Conservation (phyloP, 2,329 filamentous ascomycete species). For the Aspergillus pseudoglaucus region DNA sequence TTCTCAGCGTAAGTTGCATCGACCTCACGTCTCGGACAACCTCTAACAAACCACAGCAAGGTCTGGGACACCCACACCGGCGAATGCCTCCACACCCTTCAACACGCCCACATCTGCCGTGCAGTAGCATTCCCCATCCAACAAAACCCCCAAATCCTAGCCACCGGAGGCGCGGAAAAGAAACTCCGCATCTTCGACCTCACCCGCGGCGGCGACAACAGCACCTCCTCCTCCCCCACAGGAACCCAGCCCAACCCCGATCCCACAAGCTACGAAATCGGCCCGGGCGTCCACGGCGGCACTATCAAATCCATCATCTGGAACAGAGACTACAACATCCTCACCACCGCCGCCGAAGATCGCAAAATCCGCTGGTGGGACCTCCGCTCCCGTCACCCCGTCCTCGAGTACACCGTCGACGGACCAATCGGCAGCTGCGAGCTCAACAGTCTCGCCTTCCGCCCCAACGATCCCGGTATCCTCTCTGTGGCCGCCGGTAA, state of each 20-base stretch:
- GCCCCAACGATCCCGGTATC: constrained; percentile 60
- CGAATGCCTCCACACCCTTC: constrained; percentile 76
- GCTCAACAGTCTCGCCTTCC: constrained; percentile 62
- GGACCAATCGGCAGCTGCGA: constrained; percentile 89
- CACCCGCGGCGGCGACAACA: constrained; percentile 47
- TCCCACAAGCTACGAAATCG: constrained; percentile 76
- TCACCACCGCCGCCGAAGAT: constrained; percentile 86
- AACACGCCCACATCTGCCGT: constrained; percentile 92
- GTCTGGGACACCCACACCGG: constrained; percentile 97
- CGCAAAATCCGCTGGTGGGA: constrained; percentile 95
- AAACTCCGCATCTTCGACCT: constrained; percentile 92
- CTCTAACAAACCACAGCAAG: constrained; percentile 52
- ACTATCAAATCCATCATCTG: constrained; percentile 96
- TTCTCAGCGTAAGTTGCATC: constrained; percentile 70
- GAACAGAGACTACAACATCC: constrained; percentile 79
- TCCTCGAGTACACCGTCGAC: constrained; percentile 72
- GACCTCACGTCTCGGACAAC: not conserved
- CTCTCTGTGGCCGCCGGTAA: constrained; percentile 92
- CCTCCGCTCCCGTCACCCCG: constrained; percentile 65
- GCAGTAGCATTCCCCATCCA: constrained; percentile 84
- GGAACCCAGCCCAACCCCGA: constrained; percentile 44
- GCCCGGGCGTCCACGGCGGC: constrained; percentile 71
- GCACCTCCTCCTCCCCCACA: constrained; percentile 28
- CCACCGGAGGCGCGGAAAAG: constrained; percentile 93
- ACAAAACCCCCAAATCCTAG: constrained; percentile 69